Conservation (phyloP, 352 stramenopile species). For the Pythium graminicola region DNA sequence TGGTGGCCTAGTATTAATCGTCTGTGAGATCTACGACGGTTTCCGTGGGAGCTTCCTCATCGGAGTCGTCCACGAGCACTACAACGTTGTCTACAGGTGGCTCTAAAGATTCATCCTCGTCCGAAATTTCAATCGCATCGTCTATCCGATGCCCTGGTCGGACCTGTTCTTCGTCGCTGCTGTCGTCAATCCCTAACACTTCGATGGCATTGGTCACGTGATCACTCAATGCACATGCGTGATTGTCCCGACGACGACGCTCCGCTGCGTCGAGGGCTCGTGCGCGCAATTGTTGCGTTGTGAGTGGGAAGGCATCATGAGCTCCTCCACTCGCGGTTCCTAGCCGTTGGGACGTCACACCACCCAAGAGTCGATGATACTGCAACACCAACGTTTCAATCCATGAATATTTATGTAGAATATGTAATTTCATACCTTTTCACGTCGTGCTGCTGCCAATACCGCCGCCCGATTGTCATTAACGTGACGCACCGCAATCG, state of each 20-base stretch:
- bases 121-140: slow-evolving; percentile 19
- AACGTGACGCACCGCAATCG: slow-evolving; percentile 18
- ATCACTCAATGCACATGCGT: slow-evolving; percentile 21
- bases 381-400: not conserved
- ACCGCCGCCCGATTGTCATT: slow-evolving; percentile 34
- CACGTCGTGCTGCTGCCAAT: slow-evolving; percentile 31
- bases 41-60: not conserved
- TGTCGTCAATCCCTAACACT: slow-evolving; percentile 46
- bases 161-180: slow-evolving; percentile 29
- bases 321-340: not conserved
- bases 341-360: slow-evolving; percentile 31
- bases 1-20: not conserved
- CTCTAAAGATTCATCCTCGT: slow-evolving; percentile 13
- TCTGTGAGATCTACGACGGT: slow-evolving; percentile 14
- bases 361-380: slow-evolving; percentile 37
- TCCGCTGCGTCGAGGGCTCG: slow-evolving; percentile 54
- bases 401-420: not conserved
- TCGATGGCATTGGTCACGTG: slow-evolving; percentile 24
- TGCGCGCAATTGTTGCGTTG: slow-evolving; percentile 25
- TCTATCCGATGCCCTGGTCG: not conserved
- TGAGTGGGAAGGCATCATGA: slow-evolving; percentile 2
- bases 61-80: slow-evolving; percentile 9
- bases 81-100: not conserved
- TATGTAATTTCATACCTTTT: slow-evolving; percentile 23
- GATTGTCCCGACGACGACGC: slow-evolving; percentile 36